These are phyloP conservation scores for Globisporangium abappressorium DNA, from an alignment of 352 stramenopile species.

Conservation along the genomic window DNA sequence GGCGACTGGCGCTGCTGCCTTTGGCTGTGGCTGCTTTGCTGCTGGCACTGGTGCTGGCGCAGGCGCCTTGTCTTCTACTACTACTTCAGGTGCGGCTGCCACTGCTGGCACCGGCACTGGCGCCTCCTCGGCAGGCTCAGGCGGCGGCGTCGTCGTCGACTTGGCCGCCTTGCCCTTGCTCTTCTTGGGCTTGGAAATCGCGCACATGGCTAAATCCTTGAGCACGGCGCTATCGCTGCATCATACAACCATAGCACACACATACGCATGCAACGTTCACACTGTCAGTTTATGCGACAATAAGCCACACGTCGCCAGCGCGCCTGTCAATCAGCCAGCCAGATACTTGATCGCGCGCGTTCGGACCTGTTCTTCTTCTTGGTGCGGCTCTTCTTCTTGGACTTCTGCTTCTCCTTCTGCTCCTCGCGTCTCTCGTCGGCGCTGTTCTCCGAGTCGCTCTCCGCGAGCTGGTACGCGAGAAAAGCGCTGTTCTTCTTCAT, in stretches of 20 bases:
- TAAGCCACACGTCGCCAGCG: neutral
- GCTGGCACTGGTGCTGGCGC: slow-evolving; percentile 3
- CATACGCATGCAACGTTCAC: neutral
- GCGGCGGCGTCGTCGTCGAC: slow-evolving; percentile 6
- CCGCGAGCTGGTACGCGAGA: slow-evolving; percentile 49
- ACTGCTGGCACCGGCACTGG: slow-evolving; percentile 2
- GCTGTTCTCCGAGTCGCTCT: slow-evolving; percentile 49
- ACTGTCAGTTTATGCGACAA: neutral
- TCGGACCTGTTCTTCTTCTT: slow-evolving; percentile 74
- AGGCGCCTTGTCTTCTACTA: slow-evolving; percentile 13
- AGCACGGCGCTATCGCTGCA: slow-evolving; percentile 58
- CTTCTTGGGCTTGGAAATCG: slow-evolving; percentile 61
- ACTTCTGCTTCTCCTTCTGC: slow-evolving; percentile 59
- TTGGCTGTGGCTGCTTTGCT: slow-evolving; percentile 15
- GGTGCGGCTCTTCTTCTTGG: slow-evolving; percentile 68
- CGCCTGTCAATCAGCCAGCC: neutral
- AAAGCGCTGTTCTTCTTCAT: slow-evolving; percentile 69
- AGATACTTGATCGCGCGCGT: neutral
- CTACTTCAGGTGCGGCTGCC: slow-evolving; percentile 17
- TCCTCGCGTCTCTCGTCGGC: slow-evolving; percentile 51
- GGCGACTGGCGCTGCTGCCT: slow-evolving; percentile 7
- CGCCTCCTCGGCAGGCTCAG: slow-evolving; percentile 17
- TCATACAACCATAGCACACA: slow-evolving; percentile 7
- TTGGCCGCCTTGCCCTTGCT: slow-evolving; percentile 35
- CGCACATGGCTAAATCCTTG: slow-evolving; percentile 74